These are phyloP conservation scores for Lithocarpus polystachyus DNA, from an alignment of 306 rosid species.

Conservation along the genomic window DNA sequence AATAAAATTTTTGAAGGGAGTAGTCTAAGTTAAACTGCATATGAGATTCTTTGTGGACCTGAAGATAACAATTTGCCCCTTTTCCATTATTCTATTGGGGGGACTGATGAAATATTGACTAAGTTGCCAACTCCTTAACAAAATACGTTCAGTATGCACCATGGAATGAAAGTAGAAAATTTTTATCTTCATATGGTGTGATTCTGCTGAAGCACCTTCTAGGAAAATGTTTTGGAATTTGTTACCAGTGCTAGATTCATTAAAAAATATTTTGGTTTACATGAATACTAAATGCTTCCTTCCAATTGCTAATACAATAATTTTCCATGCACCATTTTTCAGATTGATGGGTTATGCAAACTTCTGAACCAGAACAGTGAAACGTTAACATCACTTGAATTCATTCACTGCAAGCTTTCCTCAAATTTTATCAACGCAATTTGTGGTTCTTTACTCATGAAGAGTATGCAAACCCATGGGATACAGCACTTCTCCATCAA, in stretches of 20 bases:
- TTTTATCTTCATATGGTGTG: slow-evolving; percentile 16
- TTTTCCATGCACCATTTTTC: slow-evolving; percentile 36
- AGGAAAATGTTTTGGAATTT: neutral
- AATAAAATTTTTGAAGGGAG: neutral
- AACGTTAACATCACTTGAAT: slow-evolving; percentile 71
- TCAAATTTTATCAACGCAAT: slow-evolving; percentile 46
- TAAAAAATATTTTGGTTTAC: slow-evolving; percentile 1
- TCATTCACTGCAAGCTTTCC: slow-evolving; percentile 69
- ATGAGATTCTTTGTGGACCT: neutral
- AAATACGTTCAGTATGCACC: slow-evolving; percentile 7
- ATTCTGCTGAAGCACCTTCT: slow-evolving; percentile 8
- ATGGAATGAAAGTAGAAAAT: slow-evolving; percentile 7
- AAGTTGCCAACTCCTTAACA: neutral
- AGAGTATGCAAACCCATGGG: slow-evolving; percentile 50
- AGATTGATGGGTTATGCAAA: slow-evolving; percentile 78
- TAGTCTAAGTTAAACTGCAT: neutral
- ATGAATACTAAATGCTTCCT: slow-evolving; percentile 20
- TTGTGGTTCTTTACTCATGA: slow-evolving; percentile 48
- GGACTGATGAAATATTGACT: neutral
- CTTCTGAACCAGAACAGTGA: slow-evolving; percentile 66
- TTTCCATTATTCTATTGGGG: neutral
- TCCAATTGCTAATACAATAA: slow-evolving; percentile 24
- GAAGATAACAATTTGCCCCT: neutral
- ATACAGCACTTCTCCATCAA: slow-evolving; percentile 67
- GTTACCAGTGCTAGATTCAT: neutral